Percentiles rank a stretch among this genome's conserved stretches.
phyloP scores from a whole-genome alignment of 208 protist genomes.

The Wallacemonas sp. region DNA sequence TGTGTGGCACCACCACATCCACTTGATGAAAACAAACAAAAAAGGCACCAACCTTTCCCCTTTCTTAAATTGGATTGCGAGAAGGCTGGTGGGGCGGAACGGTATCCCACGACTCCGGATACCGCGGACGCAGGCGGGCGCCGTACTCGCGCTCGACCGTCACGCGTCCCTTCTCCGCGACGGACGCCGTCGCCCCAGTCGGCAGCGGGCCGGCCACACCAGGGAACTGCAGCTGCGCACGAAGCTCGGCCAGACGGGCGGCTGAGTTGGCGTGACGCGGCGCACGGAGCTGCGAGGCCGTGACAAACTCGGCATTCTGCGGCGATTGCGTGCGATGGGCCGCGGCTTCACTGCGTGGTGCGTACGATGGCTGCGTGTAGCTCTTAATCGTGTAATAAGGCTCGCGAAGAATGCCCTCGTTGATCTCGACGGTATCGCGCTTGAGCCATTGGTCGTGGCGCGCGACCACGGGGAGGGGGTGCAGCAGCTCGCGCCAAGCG shows the following conservation, averaged over 20 bases:
- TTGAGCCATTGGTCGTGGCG: constrained; percentile 84
- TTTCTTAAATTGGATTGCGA: constrained; percentile 22
- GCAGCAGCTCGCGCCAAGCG: constrained; percentile 86
- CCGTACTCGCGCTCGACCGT: constrained; percentile 63
- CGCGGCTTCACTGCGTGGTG: neutral
- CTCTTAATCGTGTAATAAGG: constrained; percentile 88
- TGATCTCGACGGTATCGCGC: constrained; percentile 83
- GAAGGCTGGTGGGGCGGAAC: constrained; percentile 87
- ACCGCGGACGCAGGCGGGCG: constrained; percentile 68
- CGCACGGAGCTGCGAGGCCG: constrained; percentile 36
- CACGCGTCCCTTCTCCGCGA: constrained; percentile 4
- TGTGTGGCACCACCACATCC: too few relatives aligned
- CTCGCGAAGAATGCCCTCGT: constrained; percentile 70
- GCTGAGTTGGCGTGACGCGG: constrained; percentile 48
- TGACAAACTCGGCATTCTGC: constrained; percentile 21
- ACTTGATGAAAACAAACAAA: too few relatives aligned
- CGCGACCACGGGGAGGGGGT: constrained; percentile 64
- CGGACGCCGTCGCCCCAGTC: neutral
- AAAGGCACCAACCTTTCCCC: neutral
- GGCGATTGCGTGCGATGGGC: neutral
- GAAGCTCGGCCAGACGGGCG: constrained; percentile 56
- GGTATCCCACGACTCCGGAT: constrained; percentile 86
- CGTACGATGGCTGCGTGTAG: constrained; percentile 27
- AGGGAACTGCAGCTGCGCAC: constrained; percentile 59
- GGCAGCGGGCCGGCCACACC: constrained; percentile 11